Evolutionary conservation across 495 filamentous ascomycete species (phyloP).

Genomic region (Neurospora discreta): DNA sequence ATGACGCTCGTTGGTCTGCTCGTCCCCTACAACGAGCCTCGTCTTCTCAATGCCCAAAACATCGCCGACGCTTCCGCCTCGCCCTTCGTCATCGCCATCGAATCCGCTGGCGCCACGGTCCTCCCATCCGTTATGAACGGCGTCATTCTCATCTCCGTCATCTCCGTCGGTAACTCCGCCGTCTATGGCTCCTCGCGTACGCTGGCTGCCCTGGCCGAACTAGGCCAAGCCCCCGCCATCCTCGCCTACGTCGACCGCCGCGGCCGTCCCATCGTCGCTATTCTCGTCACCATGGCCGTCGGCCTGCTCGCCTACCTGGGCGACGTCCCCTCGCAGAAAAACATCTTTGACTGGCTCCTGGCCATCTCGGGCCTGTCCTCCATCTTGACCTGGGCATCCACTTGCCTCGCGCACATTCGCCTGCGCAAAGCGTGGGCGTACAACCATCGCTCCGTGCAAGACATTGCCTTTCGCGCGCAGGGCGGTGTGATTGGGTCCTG

Average conservation of each 20-base stretch:
- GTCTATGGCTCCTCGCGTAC: slow-evolving; percentile 85
- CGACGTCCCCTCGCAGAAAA: slow-evolving; percentile 45
- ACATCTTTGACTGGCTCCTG: slow-evolving; percentile 79
- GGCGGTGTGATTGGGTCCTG: slow-evolving; percentile 75
- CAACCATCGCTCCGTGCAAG: slow-evolving; percentile 61
- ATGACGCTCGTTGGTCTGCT: slow-evolving; percentile 65
- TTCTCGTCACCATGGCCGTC: slow-evolving; percentile 53
- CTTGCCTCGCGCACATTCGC: slow-evolving; percentile 81
- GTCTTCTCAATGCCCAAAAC: slow-evolving; percentile 42
- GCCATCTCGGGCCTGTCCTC: slow-evolving; percentile 80
- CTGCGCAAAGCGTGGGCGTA: slow-evolving; percentile 71
- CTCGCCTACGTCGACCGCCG: slow-evolving; percentile 75
- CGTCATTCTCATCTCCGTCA: slow-evolving; percentile 79
- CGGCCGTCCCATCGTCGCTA: slow-evolving; percentile 68
- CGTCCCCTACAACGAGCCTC: slow-evolving; percentile 55
- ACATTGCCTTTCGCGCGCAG: slow-evolving; percentile 76
- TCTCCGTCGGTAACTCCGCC: slow-evolving; percentile 80
- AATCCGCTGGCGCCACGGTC: slow-evolving; percentile 62
- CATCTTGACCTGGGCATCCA: slow-evolving; percentile 89
- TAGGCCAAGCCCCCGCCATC: slow-evolving; percentile 67
- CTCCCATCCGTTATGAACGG: slow-evolving; percentile 82
- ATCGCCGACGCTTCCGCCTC: slow-evolving; percentile 61
- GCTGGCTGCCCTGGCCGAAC: slow-evolving; percentile 75
- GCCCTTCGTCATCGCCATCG: slow-evolving; percentile 82
- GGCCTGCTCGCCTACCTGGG: slow-evolving; percentile 76